Conservation (phyloP, 495 filamentous ascomycete genomes). For the Penicillium soppii region DNA sequence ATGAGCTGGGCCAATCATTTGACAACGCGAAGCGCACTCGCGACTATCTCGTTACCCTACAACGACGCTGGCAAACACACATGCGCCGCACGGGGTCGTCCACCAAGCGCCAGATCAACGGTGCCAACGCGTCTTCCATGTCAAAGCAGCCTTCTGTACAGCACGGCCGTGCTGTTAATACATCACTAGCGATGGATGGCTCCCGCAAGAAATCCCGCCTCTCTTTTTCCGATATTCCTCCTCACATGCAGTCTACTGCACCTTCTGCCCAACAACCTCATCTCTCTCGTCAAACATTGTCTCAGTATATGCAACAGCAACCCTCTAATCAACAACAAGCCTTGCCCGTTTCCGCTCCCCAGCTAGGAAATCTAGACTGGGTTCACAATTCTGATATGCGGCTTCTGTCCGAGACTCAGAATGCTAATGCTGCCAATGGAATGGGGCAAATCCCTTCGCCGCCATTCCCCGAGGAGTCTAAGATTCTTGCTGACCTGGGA, state of each 20-base stretch:
- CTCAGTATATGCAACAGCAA: background rate
- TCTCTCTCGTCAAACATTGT: background rate
- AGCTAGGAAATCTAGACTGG: slow-evolving; percentile 36
- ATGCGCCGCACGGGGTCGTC: slow-evolving; percentile 42
- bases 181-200: slow-evolving; percentile 6
- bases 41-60: slow-evolving; percentile 44
- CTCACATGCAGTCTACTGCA: slow-evolving; percentile 2
- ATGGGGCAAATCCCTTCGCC: slow-evolving; percentile 9
- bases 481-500: slow-evolving; percentile 32
- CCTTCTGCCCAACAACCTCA: background rate
- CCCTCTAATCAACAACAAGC: slow-evolving; percentile 8
- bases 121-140: slow-evolving; percentile 12
- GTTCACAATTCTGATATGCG: slow-evolving; percentile 32
- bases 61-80: slow-evolving; percentile 47
- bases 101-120: slow-evolving; percentile 37
- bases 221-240: slow-evolving; percentile 2
- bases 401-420: slow-evolving; percentile 28
- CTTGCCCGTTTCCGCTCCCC: slow-evolving; percentile 4
- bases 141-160: slow-evolving; percentile 5
- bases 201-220: slow-evolving; percentile 34
- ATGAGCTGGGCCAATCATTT: slow-evolving; percentile 47
- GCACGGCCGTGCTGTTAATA: background rate
- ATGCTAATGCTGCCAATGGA: background rate
- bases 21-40: slow-evolving; percentile 48
- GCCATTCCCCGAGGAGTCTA: slow-evolving; percentile 25